Percentiles rank a stretch among this genome's conserved stretches.
phyloP scores from a whole-genome alignment of 163 green algal genomes.

The Scenedesmus sp. region DNA sequence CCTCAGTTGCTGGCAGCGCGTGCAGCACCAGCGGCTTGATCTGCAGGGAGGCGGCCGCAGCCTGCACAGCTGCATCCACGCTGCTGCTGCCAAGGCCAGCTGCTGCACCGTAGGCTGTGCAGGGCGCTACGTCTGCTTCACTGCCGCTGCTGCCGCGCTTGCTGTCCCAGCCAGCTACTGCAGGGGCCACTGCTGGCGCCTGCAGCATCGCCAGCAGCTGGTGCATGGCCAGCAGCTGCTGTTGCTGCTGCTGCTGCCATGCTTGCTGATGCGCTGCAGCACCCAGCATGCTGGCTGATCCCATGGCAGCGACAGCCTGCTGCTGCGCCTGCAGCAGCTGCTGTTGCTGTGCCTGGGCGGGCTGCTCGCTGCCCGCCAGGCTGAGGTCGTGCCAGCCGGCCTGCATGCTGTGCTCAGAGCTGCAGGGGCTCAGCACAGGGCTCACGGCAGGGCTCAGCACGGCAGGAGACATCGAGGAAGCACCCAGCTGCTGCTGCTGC shows the following conservation, averaged over 20 bases:
- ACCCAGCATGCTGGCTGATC: neutral
- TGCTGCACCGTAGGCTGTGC: neutral
- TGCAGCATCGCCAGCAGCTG: conserved; percentile 20
- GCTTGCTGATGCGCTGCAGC: neutral
- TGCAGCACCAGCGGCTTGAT: conserved; percentile 38
- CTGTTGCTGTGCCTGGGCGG: neutral
- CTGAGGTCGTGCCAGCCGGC: conserved; percentile 5
- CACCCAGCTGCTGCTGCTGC: conserved; percentile 22
- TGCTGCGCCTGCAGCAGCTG: neutral
- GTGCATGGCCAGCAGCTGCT: conserved; percentile 3
- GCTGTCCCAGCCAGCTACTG: neutral
- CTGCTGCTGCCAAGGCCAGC: neutral
- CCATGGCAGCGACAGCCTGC: neutral
- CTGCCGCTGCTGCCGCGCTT: conserved; percentile 18
- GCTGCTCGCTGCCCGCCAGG: neutral
- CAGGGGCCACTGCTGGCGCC: neutral
- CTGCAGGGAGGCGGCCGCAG: conserved; percentile 12
- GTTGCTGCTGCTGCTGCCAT: conserved; percentile 23
- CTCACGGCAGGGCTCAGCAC: neutral
- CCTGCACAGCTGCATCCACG: neutral
- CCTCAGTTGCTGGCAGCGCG: neutral
- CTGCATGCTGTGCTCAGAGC: conserved; percentile 1
- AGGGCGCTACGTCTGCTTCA: neutral
- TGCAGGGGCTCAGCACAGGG: conserved; percentile 12
- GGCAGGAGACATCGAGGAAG: neutral